Evolutionary conservation across 1,284 basidiomycete species (phyloP), one percentile per base, ranked within the genome.

Genomic region (Ustilago crameri): DNA sequence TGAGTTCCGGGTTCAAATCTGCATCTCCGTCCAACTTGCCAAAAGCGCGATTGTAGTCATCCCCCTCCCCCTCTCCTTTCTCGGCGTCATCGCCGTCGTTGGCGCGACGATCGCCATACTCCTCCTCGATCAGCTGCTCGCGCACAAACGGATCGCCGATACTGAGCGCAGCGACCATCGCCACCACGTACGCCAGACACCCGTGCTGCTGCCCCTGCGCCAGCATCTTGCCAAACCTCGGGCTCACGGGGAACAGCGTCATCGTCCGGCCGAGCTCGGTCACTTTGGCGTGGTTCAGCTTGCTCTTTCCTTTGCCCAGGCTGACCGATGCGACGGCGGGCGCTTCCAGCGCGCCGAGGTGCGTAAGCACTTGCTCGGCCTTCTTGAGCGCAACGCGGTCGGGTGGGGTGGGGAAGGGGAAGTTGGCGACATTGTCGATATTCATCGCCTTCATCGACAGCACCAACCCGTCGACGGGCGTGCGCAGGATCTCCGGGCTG

Each of bases 381-480:
- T 91, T 90, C 54, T 86, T 87, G 26, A 99, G 86, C 10, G 89
- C 88, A 4, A 84, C 78, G n/a, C 91, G 88, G 82, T 98, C 92
- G 0, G 96, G 96, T 9, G 95, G 91, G 0, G 96, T 98, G 0
- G 96, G 96, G 85, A 98, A 98, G 10, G 96, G 96, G 83, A 99
- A 99, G 84, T 98, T 97, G 76, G 92, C 87, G 22, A 98, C 93
- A 0, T 93, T 88, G 79, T 98, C 95, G 64, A 99, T 95, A 81
- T 97, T 93, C 95, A 99, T 98, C 82, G 90, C 91, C 87, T 99
- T 98, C 96, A 99, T 98, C 84, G 97, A 93, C 34, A 98, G 87
- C 12, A 98, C 93, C 23, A 98, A 90, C 0, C 95, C 95, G 78
- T 98, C 96, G 76, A 98, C 95, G 0, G 96, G 95, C 86, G 93